A percentile compares a stretch with the other conserved stretches of the same genome.
Evolutionary conservation across 108 stramenopile genomes (phyloP).

Genomic region (Cyclotella baltica): DNA sequence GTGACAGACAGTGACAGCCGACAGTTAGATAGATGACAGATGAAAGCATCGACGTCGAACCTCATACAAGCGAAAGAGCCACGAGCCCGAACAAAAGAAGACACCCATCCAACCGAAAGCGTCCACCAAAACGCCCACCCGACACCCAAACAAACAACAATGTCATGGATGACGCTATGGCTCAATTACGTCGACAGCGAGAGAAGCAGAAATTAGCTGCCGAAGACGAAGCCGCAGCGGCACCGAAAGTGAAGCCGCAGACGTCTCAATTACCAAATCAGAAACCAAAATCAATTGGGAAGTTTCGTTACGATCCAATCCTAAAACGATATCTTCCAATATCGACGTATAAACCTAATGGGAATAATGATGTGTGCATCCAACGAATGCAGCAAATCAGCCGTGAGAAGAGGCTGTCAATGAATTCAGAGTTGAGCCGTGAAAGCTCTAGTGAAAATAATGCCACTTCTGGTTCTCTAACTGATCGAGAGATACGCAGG

Average conservation of each 20-base stretch:
- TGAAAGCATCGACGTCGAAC: no score
- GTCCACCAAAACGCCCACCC: background rate
- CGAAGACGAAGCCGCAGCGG: background rate
- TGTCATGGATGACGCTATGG: slow-evolving; percentile 36
- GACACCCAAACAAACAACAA: background rate
- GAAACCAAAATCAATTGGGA: slow-evolving; percentile 10
- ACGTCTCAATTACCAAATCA: background rate
- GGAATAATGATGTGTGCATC: slow-evolving; percentile 38
- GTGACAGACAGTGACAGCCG: no score
- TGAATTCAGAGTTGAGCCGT: background rate
- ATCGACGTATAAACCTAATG: slow-evolving; percentile 31
- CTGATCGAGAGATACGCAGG: slow-evolving; percentile 2
- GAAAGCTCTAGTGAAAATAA: background rate
- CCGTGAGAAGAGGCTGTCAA: background rate
- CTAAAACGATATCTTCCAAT: slow-evolving; percentile 41
- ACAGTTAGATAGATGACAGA: no score
- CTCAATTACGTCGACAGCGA: slow-evolving; percentile 42
- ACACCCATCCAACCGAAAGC: background rate
- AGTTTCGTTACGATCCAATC: slow-evolving; percentile 39
- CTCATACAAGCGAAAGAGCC: no score
- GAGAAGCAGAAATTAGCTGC: slow-evolving; percentile 12
- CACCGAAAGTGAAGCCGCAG: no score
- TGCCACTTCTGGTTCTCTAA: background rate
- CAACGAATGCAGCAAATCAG: slow-evolving; percentile 25
- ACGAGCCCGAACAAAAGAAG: no score